phyloP scores from a whole-genome alignment of 768 basidiomycete genomes.

The Hericium alpestre region DNA sequence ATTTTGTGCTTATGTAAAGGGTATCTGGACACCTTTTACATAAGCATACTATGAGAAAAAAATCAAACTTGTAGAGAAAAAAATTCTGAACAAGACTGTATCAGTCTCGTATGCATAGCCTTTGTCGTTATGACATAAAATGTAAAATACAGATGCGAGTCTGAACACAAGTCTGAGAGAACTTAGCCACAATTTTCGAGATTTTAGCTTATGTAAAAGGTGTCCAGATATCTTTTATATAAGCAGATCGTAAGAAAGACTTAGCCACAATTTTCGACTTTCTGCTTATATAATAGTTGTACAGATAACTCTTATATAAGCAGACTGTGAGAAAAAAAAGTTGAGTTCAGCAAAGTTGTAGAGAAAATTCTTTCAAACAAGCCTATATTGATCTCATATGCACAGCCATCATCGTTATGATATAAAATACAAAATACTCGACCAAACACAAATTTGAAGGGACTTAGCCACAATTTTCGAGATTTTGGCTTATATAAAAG shows the following conservation, averaged over 20 bases:
- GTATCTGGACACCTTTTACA: not conserved
- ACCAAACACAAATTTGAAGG: not conserved
- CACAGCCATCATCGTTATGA: not conserved
- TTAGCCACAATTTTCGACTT: not conserved
- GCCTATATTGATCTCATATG: not conserved
- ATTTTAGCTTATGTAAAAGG: not conserved
- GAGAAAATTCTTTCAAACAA: not conserved
- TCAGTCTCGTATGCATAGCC: not conserved
- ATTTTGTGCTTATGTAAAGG: not conserved
- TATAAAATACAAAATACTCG: not conserved
- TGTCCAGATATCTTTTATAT: not conserved
- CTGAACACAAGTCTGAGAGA: no score
- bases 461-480: not conserved
- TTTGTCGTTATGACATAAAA: not conserved
- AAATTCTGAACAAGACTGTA: not conserved
- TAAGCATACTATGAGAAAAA: not conserved
- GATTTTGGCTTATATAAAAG: not conserved
- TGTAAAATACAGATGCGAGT: not conserved
- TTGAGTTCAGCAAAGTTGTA: not conserved
- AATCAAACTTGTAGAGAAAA: not conserved
- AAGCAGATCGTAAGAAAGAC: not conserved
- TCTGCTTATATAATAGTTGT: not conserved
- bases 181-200: not conserved
- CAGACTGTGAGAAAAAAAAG: no score
- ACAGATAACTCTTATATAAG: not conserved